Percentiles rank a stretch among this genome's conserved stretches.
Evolutionary conservation across 2,329 filamentous ascomycete species (phyloP).

Genomic region (Fusarium kyushuense): DNA sequence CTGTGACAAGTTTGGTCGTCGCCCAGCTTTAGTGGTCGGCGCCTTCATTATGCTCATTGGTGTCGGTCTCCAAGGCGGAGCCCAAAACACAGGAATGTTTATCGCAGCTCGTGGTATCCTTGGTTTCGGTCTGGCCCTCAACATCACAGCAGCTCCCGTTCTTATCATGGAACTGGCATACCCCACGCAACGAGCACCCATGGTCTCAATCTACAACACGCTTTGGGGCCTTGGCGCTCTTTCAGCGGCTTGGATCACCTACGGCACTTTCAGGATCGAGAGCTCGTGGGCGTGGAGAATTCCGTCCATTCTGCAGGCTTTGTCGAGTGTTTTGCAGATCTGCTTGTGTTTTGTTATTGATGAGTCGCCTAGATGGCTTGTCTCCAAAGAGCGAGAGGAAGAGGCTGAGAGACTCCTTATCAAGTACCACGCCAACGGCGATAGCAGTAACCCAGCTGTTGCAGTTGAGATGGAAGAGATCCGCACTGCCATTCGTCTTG

Average conservation of each 20-base stretch:
- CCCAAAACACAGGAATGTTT: constrained; percentile 19
- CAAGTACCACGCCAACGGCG: constrained; percentile 23
- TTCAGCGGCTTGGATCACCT: constrained; percentile 18
- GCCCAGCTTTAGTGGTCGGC: constrained; percentile 1
- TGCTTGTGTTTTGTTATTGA: constrained; percentile 11
- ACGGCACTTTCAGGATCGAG: constrained; percentile 20
- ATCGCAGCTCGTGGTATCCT: constrained; percentile 21
- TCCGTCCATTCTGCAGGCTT: constrained; percentile 13
- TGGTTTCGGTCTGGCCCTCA: constrained; percentile 10
- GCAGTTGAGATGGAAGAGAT: constrained; percentile 22
- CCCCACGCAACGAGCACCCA: constrained; percentile 18
- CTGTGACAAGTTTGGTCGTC: constrained; percentile 19
- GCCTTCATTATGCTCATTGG: constrained; percentile 19
- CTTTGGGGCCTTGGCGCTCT: constrained; percentile 21
- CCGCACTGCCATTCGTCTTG: constrained; percentile 12
- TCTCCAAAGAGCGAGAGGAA: constrained; percentile 4
- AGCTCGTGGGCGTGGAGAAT: constrained; percentile 20
- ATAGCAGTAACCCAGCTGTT: constrained; percentile 12
- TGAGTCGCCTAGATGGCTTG: constrained; percentile 21
- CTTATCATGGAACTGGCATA: constrained; percentile 23
- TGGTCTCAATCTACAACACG: constrained; percentile 27
- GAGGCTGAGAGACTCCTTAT: constrained; percentile 12
- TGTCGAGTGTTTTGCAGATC: constrained; percentile 9
- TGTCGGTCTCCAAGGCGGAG: constrained; percentile 20
- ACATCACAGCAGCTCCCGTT: constrained; percentile 19